Evolutionary conservation across 495 filamentous ascomycete genomes (phyloP).

Genomic region (Aspergillus baeticus): DNA sequence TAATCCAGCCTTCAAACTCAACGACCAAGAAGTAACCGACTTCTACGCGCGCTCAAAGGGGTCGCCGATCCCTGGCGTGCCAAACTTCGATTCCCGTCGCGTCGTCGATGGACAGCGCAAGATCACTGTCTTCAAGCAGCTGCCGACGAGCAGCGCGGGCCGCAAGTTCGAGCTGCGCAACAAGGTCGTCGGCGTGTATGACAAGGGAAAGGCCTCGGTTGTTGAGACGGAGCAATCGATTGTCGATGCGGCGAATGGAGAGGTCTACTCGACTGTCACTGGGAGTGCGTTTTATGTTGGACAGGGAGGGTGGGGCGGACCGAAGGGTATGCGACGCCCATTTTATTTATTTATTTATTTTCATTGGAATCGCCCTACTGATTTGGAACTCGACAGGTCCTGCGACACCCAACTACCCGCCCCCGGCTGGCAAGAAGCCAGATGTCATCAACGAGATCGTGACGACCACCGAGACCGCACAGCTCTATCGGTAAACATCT

Average conservation of each 20-base stretch:
- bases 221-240: conserved; percentile 77
- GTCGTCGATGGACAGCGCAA: conserved; percentile 85
- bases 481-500: conserved; percentile 59
- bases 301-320: conserved; percentile 86
- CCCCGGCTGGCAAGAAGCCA: conserved; percentile 69
- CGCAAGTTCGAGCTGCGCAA: conserved; percentile 71
- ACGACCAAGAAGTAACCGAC: conserved; percentile 75
- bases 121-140: conserved; percentile 72
- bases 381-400: conserved; percentile 48
- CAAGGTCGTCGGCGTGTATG: conserved; percentile 84
- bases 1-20: conserved; percentile 71
- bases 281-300: conserved; percentile 76
- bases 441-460: conserved; percentile 70
- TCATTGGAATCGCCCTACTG: background rate
- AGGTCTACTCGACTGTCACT: conserved; percentile 68
- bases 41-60: conserved; percentile 68
- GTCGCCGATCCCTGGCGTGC: conserved; percentile 69
- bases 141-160: conserved; percentile 71
- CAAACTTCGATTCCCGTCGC: conserved; percentile 69
- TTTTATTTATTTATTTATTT: too few species aligned
- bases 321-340: conserved; percentile 79
- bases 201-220: conserved; percentile 84
- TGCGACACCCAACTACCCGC: conserved; percentile 68
- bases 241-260: conserved; percentile 66
- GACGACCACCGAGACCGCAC: conserved; percentile 66